phyloP scores from a whole-genome alignment of 1,139 yeast species.

The Saccharomyces hybrid region DNA sequence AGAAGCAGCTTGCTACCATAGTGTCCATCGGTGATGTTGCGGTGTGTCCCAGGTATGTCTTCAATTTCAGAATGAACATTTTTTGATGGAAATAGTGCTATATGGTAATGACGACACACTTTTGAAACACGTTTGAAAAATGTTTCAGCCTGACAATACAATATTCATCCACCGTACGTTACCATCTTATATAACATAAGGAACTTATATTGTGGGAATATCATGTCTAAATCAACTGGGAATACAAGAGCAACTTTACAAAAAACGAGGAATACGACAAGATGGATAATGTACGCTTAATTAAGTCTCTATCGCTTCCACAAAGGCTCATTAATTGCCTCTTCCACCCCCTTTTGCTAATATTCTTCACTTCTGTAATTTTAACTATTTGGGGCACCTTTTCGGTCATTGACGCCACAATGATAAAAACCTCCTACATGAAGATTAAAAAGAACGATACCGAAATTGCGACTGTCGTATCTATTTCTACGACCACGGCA shows the following conservation, averaged over 20 bases:
- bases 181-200: background rate
- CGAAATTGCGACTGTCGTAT: background rate
- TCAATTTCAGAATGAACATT: no score
- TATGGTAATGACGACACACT: background rate
- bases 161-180: background rate
- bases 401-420: constrained; percentile 3
- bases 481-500: background rate
- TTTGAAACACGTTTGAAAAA: background rate
- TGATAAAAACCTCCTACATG: background rate
- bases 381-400: constrained; percentile 11
- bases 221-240: background rate
- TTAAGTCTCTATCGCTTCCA: constrained; percentile 8
- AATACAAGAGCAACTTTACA: background rate
- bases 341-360: constrained; percentile 11
- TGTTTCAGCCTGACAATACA: background rate
- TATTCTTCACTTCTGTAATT: constrained; percentile 8
- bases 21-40: no score
- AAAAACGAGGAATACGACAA: background rate
- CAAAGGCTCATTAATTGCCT: constrained; percentile 9
- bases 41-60: no score
- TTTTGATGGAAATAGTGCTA: no score
- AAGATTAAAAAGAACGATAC: background rate
- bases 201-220: background rate
- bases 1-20: no score
- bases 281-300: background rate